phyloP scores from a whole-genome alignment of 2,329 filamentous ascomycete genomes.

The Trichoderma arundinaceum region DNA sequence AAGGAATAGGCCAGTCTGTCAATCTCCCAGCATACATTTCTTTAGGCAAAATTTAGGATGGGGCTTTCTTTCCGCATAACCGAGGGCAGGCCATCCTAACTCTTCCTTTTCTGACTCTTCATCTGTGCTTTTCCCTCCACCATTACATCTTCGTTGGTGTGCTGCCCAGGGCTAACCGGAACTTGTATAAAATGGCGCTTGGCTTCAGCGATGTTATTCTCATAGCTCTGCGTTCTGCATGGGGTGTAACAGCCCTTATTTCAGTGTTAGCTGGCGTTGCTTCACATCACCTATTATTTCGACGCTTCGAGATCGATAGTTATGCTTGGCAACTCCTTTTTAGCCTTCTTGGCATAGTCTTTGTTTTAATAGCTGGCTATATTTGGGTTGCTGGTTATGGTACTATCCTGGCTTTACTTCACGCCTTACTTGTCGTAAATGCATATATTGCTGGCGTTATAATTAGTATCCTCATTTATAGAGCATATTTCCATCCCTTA shows the following conservation, averaged over 20 bases:
- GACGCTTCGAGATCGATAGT: conserved; percentile 18
- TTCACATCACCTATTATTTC: conserved; percentile 16
- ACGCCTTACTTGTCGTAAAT: background rate
- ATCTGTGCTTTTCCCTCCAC: no score
- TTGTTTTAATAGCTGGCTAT: background rate
- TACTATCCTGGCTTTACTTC: background rate
- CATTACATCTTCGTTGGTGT: no score
- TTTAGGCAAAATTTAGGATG: no score
- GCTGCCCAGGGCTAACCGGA: no score
- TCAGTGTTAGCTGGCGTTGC: background rate
- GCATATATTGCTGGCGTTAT: conserved; percentile 30
- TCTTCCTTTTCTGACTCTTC: no score
- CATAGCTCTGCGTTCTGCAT: background rate
- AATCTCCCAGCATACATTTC: no score
- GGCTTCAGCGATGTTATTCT: background rate
- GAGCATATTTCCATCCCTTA: conserved; percentile 38
- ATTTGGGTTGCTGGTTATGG: background rate
- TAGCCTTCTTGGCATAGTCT: background rate
- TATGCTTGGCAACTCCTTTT: conserved; percentile 16
- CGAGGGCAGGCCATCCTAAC: no score
- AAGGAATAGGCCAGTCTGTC: no score
- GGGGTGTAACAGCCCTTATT: background rate
- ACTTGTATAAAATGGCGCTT: background rate
- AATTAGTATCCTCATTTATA: conserved; percentile 36
- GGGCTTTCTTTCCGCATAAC: no score